A percentile compares a stretch with the other conserved stretches of the same genome.
Evolutionary conservation across 768 basidiomycete genomes (phyloP).

Genomic region (Pulveroboletus sp.): DNA sequence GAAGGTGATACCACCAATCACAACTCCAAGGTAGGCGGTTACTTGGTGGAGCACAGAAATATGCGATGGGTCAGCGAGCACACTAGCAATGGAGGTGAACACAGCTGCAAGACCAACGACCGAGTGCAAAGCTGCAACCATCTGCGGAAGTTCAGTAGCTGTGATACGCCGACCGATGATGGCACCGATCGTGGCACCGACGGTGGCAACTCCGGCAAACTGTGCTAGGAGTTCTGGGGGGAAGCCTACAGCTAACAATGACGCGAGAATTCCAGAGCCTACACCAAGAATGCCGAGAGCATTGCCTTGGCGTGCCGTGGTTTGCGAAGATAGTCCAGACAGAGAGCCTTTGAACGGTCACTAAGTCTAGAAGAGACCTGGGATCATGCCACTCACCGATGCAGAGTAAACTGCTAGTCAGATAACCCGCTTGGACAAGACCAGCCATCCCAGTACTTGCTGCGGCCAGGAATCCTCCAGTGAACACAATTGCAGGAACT

Average conservation of each 20-base stretch:
- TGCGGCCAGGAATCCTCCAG: constrained; percentile 77
- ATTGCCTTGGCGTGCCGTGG: constrained; percentile 85
- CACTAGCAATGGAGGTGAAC: constrained; percentile 78
- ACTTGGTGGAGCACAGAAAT: constrained; percentile 70
- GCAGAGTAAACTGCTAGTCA: constrained; percentile 81
- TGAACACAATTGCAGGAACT: constrained; percentile 75
- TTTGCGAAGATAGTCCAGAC: constrained; percentile 73
- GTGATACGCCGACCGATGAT: constrained; percentile 80
- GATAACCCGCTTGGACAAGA: constrained; percentile 82
- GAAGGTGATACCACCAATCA: constrained; percentile 86
- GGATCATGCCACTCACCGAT: constrained; percentile 48
- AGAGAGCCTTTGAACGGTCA: constrained; percentile 52
- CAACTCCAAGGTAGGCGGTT: constrained; percentile 80
- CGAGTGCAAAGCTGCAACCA: constrained; percentile 75
- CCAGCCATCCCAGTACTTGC: constrained; percentile 83
- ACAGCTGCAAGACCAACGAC: constrained; percentile 90
- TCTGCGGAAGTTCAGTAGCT: constrained; percentile 84
- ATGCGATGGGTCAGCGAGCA: constrained; percentile 66
- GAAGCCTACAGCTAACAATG: constrained; percentile 81
- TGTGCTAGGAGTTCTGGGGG: constrained; percentile 68
- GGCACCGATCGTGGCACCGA: constrained; percentile 68
- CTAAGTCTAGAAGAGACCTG: not conserved
- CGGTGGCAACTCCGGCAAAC: constrained; percentile 68
- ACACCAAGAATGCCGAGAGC: constrained; percentile 85
- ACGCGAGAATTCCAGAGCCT: constrained; percentile 72